phyloP scores from a whole-genome alignment of 1,139 yeast genomes.

The Lodderomyces oxycetoniae region DNA sequence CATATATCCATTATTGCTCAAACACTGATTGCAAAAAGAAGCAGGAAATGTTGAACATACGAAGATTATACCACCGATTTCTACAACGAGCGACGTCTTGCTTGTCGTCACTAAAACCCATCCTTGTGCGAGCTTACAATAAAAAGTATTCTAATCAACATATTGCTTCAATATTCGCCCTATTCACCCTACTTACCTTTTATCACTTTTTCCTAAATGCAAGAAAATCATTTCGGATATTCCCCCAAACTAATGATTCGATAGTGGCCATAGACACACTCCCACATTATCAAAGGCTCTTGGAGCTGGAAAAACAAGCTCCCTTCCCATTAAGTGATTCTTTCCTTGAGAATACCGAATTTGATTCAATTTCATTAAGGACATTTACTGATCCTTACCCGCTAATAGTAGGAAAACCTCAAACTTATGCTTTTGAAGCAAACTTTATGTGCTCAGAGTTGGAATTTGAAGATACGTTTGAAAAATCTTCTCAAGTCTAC shows the following conservation, averaged over 20 bases:
- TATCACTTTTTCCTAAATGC: not conserved
- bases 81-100: too few relatives aligned
- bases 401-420: constrained; percentile 11
- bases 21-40: too few relatives aligned
- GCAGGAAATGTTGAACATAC: too few relatives aligned
- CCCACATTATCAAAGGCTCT: not conserved
- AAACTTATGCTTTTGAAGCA: constrained; percentile 12
- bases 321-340: constrained; percentile 1
- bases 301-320: not conserved
- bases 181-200: not conserved
- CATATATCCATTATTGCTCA: too few relatives aligned
- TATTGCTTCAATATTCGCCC: too few relatives aligned
- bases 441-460: constrained; percentile 10
- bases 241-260: not conserved
- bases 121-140: too few relatives aligned
- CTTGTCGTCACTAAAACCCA: too few relatives aligned
- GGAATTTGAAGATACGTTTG: constrained; percentile 15
- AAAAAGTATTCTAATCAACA: too few relatives aligned
- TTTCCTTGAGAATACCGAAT: constrained; percentile 3
- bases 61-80: too few relatives aligned
- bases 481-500: constrained; percentile 15
- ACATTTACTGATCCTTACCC: constrained; percentile 21
- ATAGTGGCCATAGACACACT: not conserved
- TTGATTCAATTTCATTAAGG: constrained; percentile 1
- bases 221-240: not conserved